phyloP scores from a whole-genome alignment of 1,139 yeast genomes.

The Hemisphaericaspora subhashii region DNA sequence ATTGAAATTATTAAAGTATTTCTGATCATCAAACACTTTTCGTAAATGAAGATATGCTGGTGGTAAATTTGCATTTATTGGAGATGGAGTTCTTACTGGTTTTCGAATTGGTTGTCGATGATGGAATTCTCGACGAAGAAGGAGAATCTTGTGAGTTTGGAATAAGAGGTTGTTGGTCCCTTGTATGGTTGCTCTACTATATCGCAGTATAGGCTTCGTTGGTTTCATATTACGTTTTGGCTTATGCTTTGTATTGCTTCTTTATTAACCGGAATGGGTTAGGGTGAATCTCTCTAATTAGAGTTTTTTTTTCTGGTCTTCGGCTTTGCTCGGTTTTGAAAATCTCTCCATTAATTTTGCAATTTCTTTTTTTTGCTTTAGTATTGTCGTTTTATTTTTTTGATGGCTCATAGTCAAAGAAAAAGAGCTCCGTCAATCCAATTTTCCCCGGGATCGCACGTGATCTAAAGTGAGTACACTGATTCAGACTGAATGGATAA shows the following conservation, averaged over 20 bases:
- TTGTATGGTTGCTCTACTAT: constrained; percentile 2
- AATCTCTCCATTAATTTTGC: no score
- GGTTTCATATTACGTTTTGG: constrained; percentile 3
- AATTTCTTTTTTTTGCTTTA: no score
- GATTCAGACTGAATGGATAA: no score
- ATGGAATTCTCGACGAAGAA: not conserved
- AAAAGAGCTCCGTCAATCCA: no score
- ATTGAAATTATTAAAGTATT: constrained; percentile 39
- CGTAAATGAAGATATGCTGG: constrained; percentile 19
- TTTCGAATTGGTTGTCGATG: constrained; percentile 1
- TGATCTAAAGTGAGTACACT: no score
- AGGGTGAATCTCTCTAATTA: no score
- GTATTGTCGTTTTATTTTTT: no score
- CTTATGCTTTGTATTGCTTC: not conserved
- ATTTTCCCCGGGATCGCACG: no score
- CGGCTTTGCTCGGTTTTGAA: no score
- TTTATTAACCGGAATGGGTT: not conserved
- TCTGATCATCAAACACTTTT: constrained; percentile 48
- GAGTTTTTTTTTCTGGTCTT: not conserved
- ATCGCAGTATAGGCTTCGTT: constrained; percentile 7
- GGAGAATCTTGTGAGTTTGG: not conserved
- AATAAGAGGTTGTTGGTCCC: not conserved
- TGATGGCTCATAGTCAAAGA: no score
- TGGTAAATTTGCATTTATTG: constrained; percentile 1
- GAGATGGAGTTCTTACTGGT: not conserved